Conservation (phyloP, 192 early-diverging fungal species). For the Gigaspora rosea region DNA sequence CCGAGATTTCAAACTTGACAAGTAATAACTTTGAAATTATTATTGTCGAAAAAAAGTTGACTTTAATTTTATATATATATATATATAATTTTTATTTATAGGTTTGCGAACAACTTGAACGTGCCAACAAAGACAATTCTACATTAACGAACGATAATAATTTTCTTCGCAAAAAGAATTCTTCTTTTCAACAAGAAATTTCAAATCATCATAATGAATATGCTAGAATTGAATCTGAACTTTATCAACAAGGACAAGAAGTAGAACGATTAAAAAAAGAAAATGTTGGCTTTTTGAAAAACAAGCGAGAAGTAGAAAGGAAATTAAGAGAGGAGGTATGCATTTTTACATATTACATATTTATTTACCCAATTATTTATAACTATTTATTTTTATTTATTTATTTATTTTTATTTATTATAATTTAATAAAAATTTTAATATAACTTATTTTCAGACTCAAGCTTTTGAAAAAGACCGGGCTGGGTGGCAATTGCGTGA, state of each 20-base stretch:
- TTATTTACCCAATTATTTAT: neutral
- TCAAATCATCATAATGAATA: constrained; percentile 21
- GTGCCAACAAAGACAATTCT: constrained; percentile 7
- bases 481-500: constrained; percentile 25
- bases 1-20: too few species aligned
- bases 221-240: constrained; percentile 24
- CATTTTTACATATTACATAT: neutral
- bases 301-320: constrained; percentile 30
- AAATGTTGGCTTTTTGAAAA: constrained; percentile 23
- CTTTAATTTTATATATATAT: neutral
- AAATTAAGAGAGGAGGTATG: constrained; percentile 32
- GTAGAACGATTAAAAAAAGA: constrained; percentile 31
- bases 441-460: constrained; percentile 13
- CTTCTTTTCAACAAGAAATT: constrained; percentile 19
- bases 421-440: neutral
- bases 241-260: constrained; percentile 30
- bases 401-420: neutral
- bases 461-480: constrained; percentile 32
- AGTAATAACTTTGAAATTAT: neutral
- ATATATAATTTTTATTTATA: neutral
- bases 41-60: neutral
- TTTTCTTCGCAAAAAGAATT: constrained; percentile 24
- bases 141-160: constrained; percentile 18
- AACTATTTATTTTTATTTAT: neutral
- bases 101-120: constrained; percentile 31